Evolutionary conservation across 257 asterid genomes (phyloP).

Genomic region (Apocynum venetum): DNA sequence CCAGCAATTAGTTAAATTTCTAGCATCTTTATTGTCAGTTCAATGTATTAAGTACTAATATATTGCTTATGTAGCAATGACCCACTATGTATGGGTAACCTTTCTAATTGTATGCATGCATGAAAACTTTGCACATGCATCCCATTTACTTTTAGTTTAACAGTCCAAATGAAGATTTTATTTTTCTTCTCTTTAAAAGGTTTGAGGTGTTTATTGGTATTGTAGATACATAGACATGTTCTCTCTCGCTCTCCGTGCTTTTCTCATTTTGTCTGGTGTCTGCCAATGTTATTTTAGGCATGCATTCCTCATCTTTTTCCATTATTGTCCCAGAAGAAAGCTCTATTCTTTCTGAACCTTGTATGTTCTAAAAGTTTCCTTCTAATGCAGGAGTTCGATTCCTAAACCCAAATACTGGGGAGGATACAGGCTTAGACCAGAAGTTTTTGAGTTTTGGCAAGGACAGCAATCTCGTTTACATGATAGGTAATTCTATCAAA

Average conservation of each 20-base stretch:
- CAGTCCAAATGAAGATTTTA: too few species aligned
- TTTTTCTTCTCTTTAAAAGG: too few species aligned
- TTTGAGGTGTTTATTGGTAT: neutral
- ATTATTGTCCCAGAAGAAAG: neutral
- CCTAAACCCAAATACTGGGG: conserved; percentile 52
- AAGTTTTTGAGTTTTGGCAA: conserved; percentile 47
- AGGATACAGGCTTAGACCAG: conserved; percentile 45
- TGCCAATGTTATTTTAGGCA: neutral
- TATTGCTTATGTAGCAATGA: neutral
- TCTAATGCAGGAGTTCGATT: conserved; percentile 29
- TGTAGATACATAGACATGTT: neutral
- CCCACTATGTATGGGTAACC: neutral
- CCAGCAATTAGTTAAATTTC: neutral
- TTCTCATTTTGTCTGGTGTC: neutral
- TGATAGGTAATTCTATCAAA: conserved; percentile 29
- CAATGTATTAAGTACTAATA: neutral
- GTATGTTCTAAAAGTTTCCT: neutral
- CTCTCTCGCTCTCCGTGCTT: neutral
- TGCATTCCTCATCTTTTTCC: neutral
- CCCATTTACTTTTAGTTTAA: too few species aligned
- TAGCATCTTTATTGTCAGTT: neutral
- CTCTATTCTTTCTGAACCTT: neutral
- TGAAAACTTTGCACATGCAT: neutral
- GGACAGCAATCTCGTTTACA: conserved; percentile 49
- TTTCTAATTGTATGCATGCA: neutral